Conservation (phyloP, 257 asterid genomes). For the Nicotiana tabacum region DNA sequence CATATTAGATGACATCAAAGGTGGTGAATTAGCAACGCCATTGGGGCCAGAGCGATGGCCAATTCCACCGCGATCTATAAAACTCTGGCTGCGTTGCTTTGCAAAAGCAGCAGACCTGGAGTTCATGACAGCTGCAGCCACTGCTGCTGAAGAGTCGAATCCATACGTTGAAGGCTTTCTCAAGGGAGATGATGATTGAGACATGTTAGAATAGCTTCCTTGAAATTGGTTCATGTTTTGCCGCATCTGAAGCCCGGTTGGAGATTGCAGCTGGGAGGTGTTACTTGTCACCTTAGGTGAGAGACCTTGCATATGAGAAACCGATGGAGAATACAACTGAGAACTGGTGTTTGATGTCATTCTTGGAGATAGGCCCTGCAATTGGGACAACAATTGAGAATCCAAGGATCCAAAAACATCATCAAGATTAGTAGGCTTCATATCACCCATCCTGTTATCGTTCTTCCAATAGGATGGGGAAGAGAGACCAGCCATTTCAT, state of each 20-base stretch:
- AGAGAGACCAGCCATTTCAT: conserved; percentile 64
- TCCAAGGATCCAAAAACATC: conserved; percentile 72
- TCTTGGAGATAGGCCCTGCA: conserved; percentile 51
- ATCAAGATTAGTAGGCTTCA: conserved; percentile 68
- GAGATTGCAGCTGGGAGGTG: conserved; percentile 43
- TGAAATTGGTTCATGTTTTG: conserved; percentile 62
- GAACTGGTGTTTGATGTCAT: conserved; percentile 21
- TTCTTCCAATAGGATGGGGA: conserved; percentile 43
- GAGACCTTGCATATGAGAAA: conserved; percentile 46
- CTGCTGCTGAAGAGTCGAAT: conserved; percentile 78
- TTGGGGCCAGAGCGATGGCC: conserved; percentile 20
- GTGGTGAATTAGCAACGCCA: conserved; percentile 28
- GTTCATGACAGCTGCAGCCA: conserved; percentile 85
- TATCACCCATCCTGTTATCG: conserved; percentile 38
- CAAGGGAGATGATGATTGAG: conserved; percentile 53
- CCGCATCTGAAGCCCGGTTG: conserved; percentile 51
- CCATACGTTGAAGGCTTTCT: conserved; percentile 42
- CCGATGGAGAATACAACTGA: conserved; percentile 39
- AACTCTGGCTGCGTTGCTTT: conserved; percentile 89
- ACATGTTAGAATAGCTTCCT: conserved; percentile 54
- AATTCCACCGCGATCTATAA: conserved; percentile 47
- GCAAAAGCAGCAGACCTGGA: conserved; percentile 67
- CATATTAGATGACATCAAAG: conserved; percentile 29
- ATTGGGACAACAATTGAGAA: conserved; percentile 47
- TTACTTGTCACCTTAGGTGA: conserved; percentile 35